Conservation (phyloP, 2,329 filamentous ascomycete species). For the Whalleya microplaca region DNA sequence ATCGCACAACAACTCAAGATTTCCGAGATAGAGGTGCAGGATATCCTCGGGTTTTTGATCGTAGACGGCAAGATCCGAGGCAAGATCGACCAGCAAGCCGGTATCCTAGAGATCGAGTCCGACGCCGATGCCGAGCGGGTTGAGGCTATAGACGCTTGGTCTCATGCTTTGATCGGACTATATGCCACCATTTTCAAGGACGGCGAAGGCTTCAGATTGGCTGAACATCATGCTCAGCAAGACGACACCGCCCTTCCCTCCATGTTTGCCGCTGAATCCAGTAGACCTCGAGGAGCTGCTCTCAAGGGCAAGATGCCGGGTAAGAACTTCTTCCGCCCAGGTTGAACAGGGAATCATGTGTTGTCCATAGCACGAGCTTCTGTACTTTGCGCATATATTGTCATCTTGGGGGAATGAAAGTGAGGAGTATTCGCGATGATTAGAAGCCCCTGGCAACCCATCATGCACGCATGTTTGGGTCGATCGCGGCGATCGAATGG, state of each 20-base stretch:
- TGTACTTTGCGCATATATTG: no score
- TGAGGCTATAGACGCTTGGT: constrained; percentile 74
- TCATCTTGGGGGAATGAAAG: background rate
- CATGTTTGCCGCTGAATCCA: constrained; percentile 11
- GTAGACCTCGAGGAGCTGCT: constrained; percentile 1
- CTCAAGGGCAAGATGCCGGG: constrained; percentile 12
- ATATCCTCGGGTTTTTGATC: constrained; percentile 94
- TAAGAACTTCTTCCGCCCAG: constrained; percentile 9
- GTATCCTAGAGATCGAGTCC: constrained; percentile 80
- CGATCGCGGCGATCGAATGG: background rate
- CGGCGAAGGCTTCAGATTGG: constrained; percentile 40
- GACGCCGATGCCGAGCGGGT: constrained; percentile 75
- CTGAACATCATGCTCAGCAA: constrained; percentile 18
- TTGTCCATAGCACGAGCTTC: background rate
- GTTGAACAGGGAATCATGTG: background rate
- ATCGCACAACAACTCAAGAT: constrained; percentile 90
- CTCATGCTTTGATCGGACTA: constrained; percentile 68
- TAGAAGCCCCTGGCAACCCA: background rate
- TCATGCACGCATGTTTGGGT: background rate
- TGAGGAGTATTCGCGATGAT: background rate
- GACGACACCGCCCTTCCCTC: constrained; percentile 19
- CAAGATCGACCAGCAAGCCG: constrained; percentile 85
- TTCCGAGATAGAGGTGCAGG: constrained; percentile 85
- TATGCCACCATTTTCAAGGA: constrained; percentile 77
- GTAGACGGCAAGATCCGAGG: constrained; percentile 86